Evolutionary conservation across 208 protist genomes (phyloP).

Genomic region (Crithidia fasciculata): DNA sequence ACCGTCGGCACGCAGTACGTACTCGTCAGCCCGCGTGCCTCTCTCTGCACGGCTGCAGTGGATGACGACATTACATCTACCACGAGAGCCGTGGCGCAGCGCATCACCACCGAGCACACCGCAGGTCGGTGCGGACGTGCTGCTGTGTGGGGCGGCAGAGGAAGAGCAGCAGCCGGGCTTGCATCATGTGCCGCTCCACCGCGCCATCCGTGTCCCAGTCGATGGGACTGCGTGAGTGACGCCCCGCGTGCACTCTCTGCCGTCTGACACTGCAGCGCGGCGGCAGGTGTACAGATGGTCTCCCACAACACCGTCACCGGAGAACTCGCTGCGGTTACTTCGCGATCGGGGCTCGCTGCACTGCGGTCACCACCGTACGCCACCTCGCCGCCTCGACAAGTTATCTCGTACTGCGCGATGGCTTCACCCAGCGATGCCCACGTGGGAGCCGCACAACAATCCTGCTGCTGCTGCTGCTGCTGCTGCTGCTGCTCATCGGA

Average conservation of each 20-base stretch:
- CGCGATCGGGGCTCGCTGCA: not conserved
- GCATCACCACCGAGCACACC: slow-evolving; percentile 52
- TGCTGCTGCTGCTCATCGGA: not conserved
- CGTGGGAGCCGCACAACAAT: not conserved
- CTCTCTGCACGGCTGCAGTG: not conserved
- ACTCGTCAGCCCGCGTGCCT: not conserved
- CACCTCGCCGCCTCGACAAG: not conserved
- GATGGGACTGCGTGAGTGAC: not conserved
- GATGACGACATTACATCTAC: not conserved
- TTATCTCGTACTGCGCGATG: slow-evolving; percentile 23
- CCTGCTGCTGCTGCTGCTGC: not conserved
- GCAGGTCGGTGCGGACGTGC: not conserved
- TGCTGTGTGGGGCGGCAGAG: not conserved
- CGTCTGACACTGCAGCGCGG: not conserved
- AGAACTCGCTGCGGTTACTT: not conserved
- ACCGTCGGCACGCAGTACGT: slow-evolving; percentile 19
- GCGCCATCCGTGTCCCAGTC: not conserved
- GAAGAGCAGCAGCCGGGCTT: no score
- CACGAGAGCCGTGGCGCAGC: slow-evolving; percentile 40
- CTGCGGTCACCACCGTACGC: not conserved
- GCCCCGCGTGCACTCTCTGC: not conserved
- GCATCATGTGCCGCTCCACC: not conserved
- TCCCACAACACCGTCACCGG: slow-evolving; percentile 43
- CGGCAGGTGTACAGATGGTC: slow-evolving; percentile 21
- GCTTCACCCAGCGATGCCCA: slow-evolving; percentile 17